Percentiles rank a stretch among this genome's conserved stretches.
These are phyloP conservation scores for Rugonectria rugulosa DNA, from an alignment of 2,329 filamentous ascomycete species.

Conservation along the genomic window DNA sequence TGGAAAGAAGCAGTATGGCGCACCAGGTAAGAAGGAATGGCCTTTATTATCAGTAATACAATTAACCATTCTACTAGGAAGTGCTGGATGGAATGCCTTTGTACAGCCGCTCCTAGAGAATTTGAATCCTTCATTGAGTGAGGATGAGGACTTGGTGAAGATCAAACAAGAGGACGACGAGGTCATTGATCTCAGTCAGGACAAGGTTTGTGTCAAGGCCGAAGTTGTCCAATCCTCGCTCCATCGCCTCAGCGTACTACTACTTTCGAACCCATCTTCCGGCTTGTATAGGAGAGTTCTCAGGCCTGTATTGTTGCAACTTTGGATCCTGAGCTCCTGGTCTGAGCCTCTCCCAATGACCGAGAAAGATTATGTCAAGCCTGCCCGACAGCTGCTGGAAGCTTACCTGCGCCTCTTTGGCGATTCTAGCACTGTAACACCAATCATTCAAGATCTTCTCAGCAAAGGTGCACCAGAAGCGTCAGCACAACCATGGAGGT, in stretches of 20 bases:
- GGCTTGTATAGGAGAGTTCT: conserved; percentile 70
- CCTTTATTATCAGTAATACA: not conserved
- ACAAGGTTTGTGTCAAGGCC: conserved; percentile 55
- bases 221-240: conserved; percentile 59
- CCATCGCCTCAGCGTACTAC: conserved; percentile 61
- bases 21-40: conserved; percentile 56
- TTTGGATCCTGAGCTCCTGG: conserved; percentile 71
- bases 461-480: conserved; percentile 56
- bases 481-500: conserved; percentile 58
- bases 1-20: conserved; percentile 68
- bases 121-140: conserved; percentile 54
- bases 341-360: conserved; percentile 41
- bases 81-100: conserved; percentile 69
- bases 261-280: conserved; percentile 71
- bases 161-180: conserved; percentile 44
- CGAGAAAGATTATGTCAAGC: conserved; percentile 51
- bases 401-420: conserved; percentile 66
- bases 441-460: conserved; percentile 62
- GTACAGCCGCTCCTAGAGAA: conserved; percentile 63
- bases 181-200: conserved; percentile 55
- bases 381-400: conserved; percentile 59
- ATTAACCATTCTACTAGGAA: conserved; percentile 45
- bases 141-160: conserved; percentile 1
- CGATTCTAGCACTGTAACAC: conserved; percentile 55
- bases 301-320: conserved; percentile 62